These are phyloP conservation scores for Globisporangium ultimum DNA, from an alignment of 352 stramenopile genomes.

Conservation along the genomic window DNA sequence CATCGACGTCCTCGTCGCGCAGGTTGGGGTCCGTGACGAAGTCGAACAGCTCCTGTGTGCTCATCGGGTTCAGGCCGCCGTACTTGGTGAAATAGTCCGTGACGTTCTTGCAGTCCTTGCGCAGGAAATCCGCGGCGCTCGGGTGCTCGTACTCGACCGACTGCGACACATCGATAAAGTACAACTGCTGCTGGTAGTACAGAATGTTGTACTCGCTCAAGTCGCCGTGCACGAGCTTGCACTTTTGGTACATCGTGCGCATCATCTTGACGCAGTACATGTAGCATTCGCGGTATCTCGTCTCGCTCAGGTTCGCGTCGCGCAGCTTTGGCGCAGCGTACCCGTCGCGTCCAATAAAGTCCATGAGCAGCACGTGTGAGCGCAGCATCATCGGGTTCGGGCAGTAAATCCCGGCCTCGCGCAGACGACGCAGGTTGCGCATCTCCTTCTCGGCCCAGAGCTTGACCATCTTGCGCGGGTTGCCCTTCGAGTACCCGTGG, in stretches of 20 bases:
- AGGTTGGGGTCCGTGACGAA: conserved; percentile 90
- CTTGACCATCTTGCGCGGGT: conserved; percentile 99
- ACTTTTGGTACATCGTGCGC: conserved; percentile 95
- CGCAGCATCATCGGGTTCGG: conserved; percentile 94
- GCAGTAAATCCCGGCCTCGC: conserved; percentile 88
- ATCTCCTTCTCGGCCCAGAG: conserved; percentile 99
- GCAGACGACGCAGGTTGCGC: conserved; percentile 95
- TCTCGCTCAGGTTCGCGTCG: conserved; percentile 91
- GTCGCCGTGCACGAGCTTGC: conserved; percentile 97
- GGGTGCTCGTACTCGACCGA: conserved; percentile 98
- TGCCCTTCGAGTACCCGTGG: conserved; percentile 95
- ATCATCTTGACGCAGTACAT: conserved; percentile 95
- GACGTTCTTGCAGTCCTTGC: conserved; percentile 97
- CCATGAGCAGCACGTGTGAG: conserved; percentile 98
- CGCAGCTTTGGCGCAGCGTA: conserved; percentile 95
- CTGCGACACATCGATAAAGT: conserved; percentile 99
- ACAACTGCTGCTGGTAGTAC: conserved; percentile 96
- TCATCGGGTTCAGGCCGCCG: conserved; percentile 90
- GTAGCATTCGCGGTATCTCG: conserved; percentile 93
- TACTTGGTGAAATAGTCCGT: conserved; percentile 96
- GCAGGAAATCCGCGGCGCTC: conserved; percentile 96
- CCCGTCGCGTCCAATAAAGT: conserved; percentile 96
- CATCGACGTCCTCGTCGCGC: conserved; percentile 75
- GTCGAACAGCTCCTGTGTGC: conserved; percentile 94
- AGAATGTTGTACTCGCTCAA: conserved; percentile 99